Evolutionary conservation across 495 filamentous ascomycete genomes (phyloP), one percentile per base, ranked within the genome.

Genomic region (Penicillium longicatenatum): DNA sequence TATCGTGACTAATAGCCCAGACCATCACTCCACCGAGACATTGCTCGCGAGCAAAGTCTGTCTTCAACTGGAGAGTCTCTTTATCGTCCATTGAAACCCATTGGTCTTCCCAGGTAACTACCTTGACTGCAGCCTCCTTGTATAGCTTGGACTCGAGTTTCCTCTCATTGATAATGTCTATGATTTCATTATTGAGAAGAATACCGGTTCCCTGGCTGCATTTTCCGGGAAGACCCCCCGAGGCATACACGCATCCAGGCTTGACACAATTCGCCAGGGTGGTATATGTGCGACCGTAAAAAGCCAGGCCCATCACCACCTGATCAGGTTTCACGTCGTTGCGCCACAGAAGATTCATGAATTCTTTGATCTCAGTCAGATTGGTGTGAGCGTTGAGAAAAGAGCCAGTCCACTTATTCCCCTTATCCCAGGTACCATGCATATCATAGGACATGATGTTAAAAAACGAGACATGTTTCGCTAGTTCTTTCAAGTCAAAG

Each of bases 371-470:
- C 57, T 78, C 74, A 0, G 70, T 72, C 9, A 77, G 44, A 39
- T 80, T 74, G 7, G 76, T 76, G 44, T 79, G 74, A 5, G 61
- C 42, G 19, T 62, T 33, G 5, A 75, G 39, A 24, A 37, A 26
- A 12, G 61, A 52, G 1, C 65, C 71, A 6, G 33, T 66, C 55
- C 45, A 72, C 8, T 53, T 41, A 49, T 57, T 61, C 12, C 35
- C 44, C 1, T 12, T 4, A 43, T 67, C 70, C 74, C 74, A 79
- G n/a, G 49, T 59, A 7, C 76, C 75, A 50, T 78, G 74, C 4
- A 79, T 47, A 61, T 78, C 68, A 42, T 82, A 83, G 14, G 70
- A 58, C 81, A 84, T 82, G 57, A 80, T 69, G 31, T 75, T 75
- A 54, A 83, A 79, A 19, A 65, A 83, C 56, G 82, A 77, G 7